Conservation (phyloP, 1,139 yeast species). For the Saccharomyces hybrid region DNA sequence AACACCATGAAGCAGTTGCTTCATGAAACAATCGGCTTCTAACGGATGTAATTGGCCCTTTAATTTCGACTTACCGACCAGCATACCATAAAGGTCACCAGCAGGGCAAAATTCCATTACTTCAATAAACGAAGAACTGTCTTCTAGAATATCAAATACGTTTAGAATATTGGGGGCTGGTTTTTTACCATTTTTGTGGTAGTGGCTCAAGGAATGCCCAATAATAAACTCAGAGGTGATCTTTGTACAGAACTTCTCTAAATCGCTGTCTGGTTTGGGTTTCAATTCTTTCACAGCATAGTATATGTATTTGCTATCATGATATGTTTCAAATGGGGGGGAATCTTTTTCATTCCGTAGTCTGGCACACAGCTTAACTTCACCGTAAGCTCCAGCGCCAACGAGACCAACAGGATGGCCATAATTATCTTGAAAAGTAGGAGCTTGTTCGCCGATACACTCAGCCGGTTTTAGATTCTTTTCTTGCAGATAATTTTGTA, state of each 20-base stretch:
- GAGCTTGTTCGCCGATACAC: constrained; percentile 26
- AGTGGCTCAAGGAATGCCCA: constrained; percentile 52
- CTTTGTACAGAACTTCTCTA: constrained; percentile 52
- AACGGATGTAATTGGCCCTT: constrained; percentile 34
- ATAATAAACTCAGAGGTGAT: constrained; percentile 70
- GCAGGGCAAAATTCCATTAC: constrained; percentile 70
- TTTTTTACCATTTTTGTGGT: constrained; percentile 13
- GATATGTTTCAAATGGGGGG: constrained; percentile 13
- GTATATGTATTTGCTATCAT: constrained; percentile 26
- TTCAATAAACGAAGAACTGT: constrained; percentile 51
- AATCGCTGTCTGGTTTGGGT: constrained; percentile 39
- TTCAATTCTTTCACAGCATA: constrained; percentile 68
- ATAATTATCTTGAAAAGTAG: constrained; percentile 39
- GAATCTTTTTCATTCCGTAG: constrained; percentile 28
- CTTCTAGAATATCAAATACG: constrained; percentile 57
- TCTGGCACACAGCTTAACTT: constrained; percentile 47
- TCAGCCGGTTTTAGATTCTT: constrained; percentile 11
- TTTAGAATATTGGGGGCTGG: constrained; percentile 48
- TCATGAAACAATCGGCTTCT: constrained; percentile 61
- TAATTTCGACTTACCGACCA: constrained; percentile 26
- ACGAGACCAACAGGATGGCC: constrained; percentile 53
- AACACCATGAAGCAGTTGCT: constrained; percentile 56
- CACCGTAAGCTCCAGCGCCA: constrained; percentile 62
- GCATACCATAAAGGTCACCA: constrained; percentile 53
- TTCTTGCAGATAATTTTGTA: constrained; percentile 1